Percentiles rank a stretch among this genome's conserved stretches.
Evolutionary conservation across 495 filamentous ascomycete species (phyloP).

Genomic region (Neurospora sp.): DNA sequence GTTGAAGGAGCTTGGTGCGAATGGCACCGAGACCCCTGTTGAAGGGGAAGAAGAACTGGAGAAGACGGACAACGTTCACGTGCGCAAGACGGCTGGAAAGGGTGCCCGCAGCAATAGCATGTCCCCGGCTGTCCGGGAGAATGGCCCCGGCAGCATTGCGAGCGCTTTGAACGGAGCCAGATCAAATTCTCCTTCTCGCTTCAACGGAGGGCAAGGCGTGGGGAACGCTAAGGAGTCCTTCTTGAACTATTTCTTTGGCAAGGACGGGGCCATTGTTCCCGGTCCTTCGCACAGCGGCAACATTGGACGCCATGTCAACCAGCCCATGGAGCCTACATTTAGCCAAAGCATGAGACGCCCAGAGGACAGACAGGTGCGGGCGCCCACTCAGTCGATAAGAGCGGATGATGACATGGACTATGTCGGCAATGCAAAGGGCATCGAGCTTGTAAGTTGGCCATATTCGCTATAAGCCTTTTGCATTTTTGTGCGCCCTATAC

Average conservation of each 20-base stretch:
- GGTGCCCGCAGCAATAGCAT: constrained; percentile 50
- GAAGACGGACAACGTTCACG: constrained; percentile 38
- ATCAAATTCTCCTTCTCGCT: constrained; percentile 51
- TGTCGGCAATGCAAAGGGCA: constrained; percentile 10
- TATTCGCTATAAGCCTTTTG: background rate
- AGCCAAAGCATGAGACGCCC: constrained; percentile 72
- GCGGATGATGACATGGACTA: constrained; percentile 29
- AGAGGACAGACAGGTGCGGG: constrained; percentile 48
- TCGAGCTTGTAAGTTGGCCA: constrained; percentile 45
- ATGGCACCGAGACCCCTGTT: constrained; percentile 60
- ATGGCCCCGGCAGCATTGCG: constrained; percentile 47
- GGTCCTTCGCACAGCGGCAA: constrained; percentile 30
- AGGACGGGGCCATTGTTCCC: constrained; percentile 57
- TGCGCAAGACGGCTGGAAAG: constrained; percentile 41
- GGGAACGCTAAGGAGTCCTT: constrained; percentile 70
- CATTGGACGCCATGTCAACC: constrained; percentile 55
- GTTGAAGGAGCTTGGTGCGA: constrained; percentile 68
- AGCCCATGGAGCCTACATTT: constrained; percentile 67
- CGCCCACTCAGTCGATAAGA: constrained; percentile 21
- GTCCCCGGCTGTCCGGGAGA: constrained; percentile 67
- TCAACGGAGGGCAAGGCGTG: constrained; percentile 33
- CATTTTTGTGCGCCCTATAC: background rate
- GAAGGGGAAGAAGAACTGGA: constrained; percentile 67
- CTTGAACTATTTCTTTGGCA: constrained; percentile 96
- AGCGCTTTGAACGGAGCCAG: constrained; percentile 59